Evolutionary conservation across 257 asterid species (phyloP).

Genomic region (Solanum infundibuliforme): DNA sequence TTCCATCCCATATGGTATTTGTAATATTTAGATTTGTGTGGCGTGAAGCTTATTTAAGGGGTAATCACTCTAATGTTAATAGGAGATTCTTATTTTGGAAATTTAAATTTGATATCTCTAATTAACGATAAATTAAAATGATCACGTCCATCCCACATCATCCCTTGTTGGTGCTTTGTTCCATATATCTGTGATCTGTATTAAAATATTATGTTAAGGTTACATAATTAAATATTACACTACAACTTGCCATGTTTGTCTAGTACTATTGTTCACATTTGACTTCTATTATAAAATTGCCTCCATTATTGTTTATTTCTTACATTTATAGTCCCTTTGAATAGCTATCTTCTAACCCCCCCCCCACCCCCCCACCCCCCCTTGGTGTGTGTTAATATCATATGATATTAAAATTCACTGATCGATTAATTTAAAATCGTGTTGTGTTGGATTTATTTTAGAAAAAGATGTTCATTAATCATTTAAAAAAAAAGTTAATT

Average conservation of each 20-base stretch:
- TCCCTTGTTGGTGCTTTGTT: background rate
- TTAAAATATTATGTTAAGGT: background rate
- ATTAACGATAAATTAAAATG: background rate
- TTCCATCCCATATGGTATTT: background rate
- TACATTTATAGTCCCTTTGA: background rate
- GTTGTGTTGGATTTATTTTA: fast-evolving
- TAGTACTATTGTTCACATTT: background rate
- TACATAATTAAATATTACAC: background rate
- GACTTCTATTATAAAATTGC: background rate
- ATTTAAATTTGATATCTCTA: background rate
- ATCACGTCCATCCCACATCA: background rate
- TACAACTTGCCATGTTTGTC: background rate
- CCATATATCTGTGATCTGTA: background rate
- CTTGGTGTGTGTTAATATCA: fast-evolving
- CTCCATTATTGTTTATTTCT: background rate
- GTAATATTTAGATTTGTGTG: background rate
- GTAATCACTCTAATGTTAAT: fast-evolving
- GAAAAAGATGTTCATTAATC: too few species aligned
- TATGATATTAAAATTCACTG: background rate
- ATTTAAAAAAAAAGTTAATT: too few species aligned
- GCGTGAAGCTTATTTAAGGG: fast-evolving
- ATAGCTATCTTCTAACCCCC: background rate
- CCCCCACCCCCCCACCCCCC: fast-evolving
- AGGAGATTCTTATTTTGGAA: background rate
- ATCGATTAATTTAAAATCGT: background rate